These are phyloP conservation scores for Aspergillus piperis DNA, from an alignment of 2,329 filamentous ascomycete genomes.

Conservation along the genomic window DNA sequence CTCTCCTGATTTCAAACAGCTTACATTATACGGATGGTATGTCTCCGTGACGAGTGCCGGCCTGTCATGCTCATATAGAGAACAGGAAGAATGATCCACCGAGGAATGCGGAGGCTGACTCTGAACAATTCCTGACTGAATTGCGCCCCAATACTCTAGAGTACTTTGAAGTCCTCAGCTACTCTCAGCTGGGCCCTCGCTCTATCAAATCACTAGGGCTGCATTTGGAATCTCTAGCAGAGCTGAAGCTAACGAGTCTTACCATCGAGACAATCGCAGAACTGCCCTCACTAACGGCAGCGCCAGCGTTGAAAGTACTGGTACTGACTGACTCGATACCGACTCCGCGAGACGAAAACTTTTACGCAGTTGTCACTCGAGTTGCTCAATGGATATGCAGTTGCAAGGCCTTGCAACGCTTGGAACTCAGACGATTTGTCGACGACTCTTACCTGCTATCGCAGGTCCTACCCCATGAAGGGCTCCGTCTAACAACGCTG, in stretches of 20 bases:
- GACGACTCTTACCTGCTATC: conserved; percentile 48
- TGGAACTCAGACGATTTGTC: conserved; percentile 55
- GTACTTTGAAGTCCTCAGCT: conserved; percentile 60
- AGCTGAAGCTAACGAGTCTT: conserved; percentile 54
- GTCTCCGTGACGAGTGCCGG: neutral
- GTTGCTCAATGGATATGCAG: conserved; percentile 57
- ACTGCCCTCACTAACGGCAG: conserved; percentile 22
- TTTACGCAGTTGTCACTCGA: conserved; percentile 54
- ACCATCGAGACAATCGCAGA: conserved; percentile 49
- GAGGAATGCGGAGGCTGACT: conserved; percentile 56
- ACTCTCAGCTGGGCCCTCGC: conserved; percentile 55
- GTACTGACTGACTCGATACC: conserved; percentile 51
- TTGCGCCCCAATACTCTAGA: conserved; percentile 60
- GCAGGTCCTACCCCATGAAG: conserved; percentile 28
- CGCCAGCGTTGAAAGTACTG: conserved; percentile 49
- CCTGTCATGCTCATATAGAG: conserved; percentile 24
- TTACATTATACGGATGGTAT: conserved; percentile 60
- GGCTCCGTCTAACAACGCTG: conserved; percentile 30
- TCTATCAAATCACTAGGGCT: conserved; percentile 57
- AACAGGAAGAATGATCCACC: conserved; percentile 31
- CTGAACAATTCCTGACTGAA: conserved; percentile 60
- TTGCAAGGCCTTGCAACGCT: conserved; percentile 53
- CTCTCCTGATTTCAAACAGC: conserved; percentile 62
- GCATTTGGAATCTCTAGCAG: conserved; percentile 57
- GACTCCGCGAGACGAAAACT: conserved; percentile 50